Base-by-base conservation (phyloP, 495 filamentous ascomycete genomes). In the Lophium mytilinum region DNA sequence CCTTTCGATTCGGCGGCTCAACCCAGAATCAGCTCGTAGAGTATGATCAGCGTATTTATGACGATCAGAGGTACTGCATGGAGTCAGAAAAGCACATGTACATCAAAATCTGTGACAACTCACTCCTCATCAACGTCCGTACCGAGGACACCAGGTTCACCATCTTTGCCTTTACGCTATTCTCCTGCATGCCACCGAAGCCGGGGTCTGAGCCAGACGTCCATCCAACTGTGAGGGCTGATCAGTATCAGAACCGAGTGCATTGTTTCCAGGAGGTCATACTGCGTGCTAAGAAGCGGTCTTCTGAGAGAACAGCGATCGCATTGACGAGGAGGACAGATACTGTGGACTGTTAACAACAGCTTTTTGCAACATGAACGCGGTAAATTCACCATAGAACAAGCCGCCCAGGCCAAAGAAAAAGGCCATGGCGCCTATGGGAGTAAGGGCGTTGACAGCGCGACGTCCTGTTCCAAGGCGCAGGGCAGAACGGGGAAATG, bases 261-360 rank as follows among this genome's bases (percentile, higher is more conserved):
- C 3, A 30, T 30, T 30, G 24, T 2, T 30, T 30, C 24, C 6
- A 37, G 50, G 48, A 47, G 35, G 49, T 74, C 83, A 63, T 85
- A 95, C 90, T 93, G 65, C 94, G 83, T 50, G 94, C 93, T 50
- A 98, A 85, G 71, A 98, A 98, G 34, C 94, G 84, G 75, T 98
- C 93, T 81, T 98, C 92, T 65, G 90, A 96, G 49, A 97, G 85
- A 72, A 98, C 84, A 50, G 90, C 89, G 68, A 97, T 88, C 40
- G 89, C 88, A 74, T 98, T 98, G 68, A 91, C 82, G 69, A 97
- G 80, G 67, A 98, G 87, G 69, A 95, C 74, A 56, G 81, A 78
- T 50, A 89, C 89, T 93, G 66, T 24, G 30, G 56, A 37, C 10
- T 55, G 43, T 35, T 52, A 36, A 17, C 37, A 55, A 50, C 34